Conservation (phyloP, 2,329 filamentous ascomycete genomes). For the Capronia epimyces region DNA sequence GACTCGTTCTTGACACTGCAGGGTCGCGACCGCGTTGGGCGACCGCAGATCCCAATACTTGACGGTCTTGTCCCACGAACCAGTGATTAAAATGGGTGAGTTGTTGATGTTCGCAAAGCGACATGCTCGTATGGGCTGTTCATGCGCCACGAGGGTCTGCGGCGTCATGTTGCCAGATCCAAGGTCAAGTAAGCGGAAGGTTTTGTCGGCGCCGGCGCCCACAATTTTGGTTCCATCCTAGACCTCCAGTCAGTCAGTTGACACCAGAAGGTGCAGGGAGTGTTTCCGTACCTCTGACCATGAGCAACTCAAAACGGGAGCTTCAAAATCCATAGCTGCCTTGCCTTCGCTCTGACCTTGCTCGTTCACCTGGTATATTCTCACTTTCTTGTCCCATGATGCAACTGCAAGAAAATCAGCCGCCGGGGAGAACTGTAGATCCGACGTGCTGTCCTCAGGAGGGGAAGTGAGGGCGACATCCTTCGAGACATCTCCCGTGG, state of each 20-base stretch:
- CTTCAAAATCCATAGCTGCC: conserved; percentile 78
- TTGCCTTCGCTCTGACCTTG: conserved; percentile 78
- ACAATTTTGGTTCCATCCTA: conserved; percentile 88
- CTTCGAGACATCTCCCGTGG: conserved; percentile 83
- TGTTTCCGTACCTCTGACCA: conserved; percentile 71
- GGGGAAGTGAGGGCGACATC: conserved; percentile 74
- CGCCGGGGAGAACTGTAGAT: conserved; percentile 72
- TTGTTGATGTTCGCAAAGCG: conserved; percentile 69
- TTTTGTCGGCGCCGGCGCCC: conserved; percentile 85
- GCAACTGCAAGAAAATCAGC: conserved; percentile 80
- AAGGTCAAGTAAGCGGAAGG: conserved; percentile 81
- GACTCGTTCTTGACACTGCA: conserved; percentile 50
- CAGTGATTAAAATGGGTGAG: conserved; percentile 79
- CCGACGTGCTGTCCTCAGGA: conserved; percentile 84
- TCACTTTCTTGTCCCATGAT: conserved; percentile 97
- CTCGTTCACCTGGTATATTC: conserved; percentile 84
- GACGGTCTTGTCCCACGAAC: conserved; percentile 58
- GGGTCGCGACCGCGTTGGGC: conserved; percentile 41
- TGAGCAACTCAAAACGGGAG: conserved; percentile 74
- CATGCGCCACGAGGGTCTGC: conserved; percentile 67
- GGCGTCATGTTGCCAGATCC: conserved; percentile 47
- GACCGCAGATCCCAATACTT: conserved; percentile 55
- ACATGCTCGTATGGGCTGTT: conserved; percentile 69
- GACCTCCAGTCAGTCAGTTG: conserved; percentile 16
- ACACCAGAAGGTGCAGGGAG: background rate